phyloP scores from a whole-genome alignment of 176 grass and related monocot species.

The Calamus simplicifolius region DNA sequence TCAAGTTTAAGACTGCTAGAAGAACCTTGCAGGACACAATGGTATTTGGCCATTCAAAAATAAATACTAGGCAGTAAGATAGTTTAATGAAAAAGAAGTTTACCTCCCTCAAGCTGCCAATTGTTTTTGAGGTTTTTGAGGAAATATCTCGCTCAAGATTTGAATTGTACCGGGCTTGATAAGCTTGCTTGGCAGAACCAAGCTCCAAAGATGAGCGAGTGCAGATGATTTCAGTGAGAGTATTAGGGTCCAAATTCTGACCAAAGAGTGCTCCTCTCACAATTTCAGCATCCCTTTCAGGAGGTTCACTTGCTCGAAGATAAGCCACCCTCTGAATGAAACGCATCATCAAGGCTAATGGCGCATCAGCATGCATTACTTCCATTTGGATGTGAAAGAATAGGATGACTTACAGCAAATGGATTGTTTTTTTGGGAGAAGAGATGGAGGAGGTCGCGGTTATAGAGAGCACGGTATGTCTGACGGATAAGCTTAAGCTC shows the following conservation, averaged over 20 bases:
- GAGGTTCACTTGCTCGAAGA: slow-evolving; percentile 14
- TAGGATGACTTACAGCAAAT: slow-evolving; percentile 15
- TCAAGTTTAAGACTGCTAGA: slow-evolving; percentile 26
- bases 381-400: neutral
- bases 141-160: slow-evolving; percentile 18
- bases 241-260: neutral
- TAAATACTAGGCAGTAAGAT: too few species aligned
- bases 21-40: slow-evolving; percentile 20
- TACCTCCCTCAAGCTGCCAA: slow-evolving; percentile 18
- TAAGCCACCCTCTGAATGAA: slow-evolving; percentile 19
- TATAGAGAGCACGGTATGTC: slow-evolving; percentile 12
- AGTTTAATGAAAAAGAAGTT: neutral
- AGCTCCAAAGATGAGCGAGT: slow-evolving; percentile 14
- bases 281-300: slow-evolving; percentile 18
- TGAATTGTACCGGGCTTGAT: slow-evolving; percentile 10
- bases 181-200: slow-evolving; percentile 4
- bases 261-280: slow-evolving; percentile 23
- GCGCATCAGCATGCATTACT: neutral
- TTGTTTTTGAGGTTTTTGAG: slow-evolving; percentile 2
- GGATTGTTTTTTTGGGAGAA: slow-evolving; percentile 4
- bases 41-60: too few species aligned
- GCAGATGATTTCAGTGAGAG: slow-evolving; percentile 21
- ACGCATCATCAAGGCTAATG: neutral
- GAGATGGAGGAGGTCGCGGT: slow-evolving; percentile 9
- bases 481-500: slow-evolving; percentile 18